These are phyloP conservation scores for Pythium brachiatum DNA, from an alignment of 352 stramenopile genomes.

Conservation along the genomic window DNA sequence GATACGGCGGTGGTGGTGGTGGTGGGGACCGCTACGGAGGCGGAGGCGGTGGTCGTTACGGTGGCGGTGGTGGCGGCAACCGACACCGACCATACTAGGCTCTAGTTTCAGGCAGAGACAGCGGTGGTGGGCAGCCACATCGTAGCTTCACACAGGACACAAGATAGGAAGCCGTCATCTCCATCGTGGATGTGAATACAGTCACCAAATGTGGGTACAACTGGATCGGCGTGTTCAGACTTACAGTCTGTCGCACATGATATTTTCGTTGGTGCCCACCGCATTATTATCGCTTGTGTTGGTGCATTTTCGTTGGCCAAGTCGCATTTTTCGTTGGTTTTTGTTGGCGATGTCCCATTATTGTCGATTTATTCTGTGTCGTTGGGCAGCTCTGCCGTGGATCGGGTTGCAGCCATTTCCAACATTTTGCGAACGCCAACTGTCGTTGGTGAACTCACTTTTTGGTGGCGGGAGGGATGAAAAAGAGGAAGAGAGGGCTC, in stretches of 20 bases:
- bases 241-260: background rate
- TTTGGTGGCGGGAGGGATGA: background rate
- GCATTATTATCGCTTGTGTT: background rate
- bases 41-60: conserved; percentile 10
- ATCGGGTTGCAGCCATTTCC: conserved; percentile 1
- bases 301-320: too few species aligned
- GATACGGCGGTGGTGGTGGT: conserved; percentile 29
- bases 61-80: conserved; percentile 10
- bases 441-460: conserved; percentile 4
- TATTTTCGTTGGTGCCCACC: background rate
- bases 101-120: background rate
- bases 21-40: conserved; percentile 29
- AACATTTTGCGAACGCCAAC: background rate
- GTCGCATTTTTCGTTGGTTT: background rate
- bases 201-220: background rate
- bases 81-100: conserved; percentile 62
- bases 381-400: background rate
- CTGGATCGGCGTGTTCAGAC: background rate
- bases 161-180: background rate
- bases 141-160: too few species aligned
- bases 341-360: too few species aligned
- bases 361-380: too few species aligned
- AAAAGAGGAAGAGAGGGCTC: background rate
- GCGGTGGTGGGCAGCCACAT: background rate
- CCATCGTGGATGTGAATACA: conserved; percentile 6